Conservation (phyloP, 345 rosid species). For the Kernera saxatilis region DNA sequence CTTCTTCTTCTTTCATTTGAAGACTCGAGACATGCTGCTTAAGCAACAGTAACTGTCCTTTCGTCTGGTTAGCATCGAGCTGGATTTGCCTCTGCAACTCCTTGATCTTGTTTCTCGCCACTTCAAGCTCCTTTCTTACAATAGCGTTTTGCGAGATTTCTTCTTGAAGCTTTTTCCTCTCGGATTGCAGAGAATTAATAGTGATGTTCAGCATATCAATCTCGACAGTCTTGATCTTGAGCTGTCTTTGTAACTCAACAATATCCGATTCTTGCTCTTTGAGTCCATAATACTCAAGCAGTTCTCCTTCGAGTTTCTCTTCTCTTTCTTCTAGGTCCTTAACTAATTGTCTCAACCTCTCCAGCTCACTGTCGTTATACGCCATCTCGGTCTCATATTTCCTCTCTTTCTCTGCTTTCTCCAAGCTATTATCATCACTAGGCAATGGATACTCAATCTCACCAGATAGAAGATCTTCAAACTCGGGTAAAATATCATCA, state of each 20-base stretch:
- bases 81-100: constrained; percentile 93
- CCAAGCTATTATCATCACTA: constrained; percentile 36
- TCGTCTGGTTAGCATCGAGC: constrained; percentile 88
- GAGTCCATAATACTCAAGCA: constrained; percentile 89
- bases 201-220: constrained; percentile 87
- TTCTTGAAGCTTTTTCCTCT: constrained; percentile 88
- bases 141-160: constrained; percentile 47
- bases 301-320: constrained; percentile 87
- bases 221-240: constrained; percentile 91
- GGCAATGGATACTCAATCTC: constrained; percentile 74
- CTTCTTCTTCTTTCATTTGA: constrained; percentile 76
- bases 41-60: constrained; percentile 82
- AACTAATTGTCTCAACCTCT: constrained; percentile 62
- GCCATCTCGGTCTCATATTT: constrained; percentile 67
- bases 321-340: constrained; percentile 88
- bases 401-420: constrained; percentile 51
- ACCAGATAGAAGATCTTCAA: constrained; percentile 74
- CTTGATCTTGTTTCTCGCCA: constrained; percentile 72
- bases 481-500: constrained; percentile 66
- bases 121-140: constrained; percentile 67
- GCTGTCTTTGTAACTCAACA: constrained; percentile 72
- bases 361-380: constrained; percentile 65
- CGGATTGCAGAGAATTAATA: constrained; percentile 75
- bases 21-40: constrained; percentile 88
- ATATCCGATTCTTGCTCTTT: constrained; percentile 87